These are phyloP conservation scores for Aspergillus uvarum DNA, from an alignment of 2,329 filamentous ascomycete species.

Conservation along the genomic window DNA sequence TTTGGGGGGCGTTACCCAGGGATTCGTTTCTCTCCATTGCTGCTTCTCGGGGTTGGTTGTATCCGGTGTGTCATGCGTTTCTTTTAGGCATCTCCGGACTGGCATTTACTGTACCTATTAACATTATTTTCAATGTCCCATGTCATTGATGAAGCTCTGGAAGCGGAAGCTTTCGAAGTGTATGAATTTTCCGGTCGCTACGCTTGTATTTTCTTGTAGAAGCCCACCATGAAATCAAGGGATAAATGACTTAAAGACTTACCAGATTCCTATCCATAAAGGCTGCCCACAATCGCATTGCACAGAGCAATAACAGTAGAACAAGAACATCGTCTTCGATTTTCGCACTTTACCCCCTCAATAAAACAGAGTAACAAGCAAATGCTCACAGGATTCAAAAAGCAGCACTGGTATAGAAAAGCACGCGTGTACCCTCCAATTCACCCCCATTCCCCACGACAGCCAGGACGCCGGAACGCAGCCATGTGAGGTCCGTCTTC, in stretches of 20 bases:
- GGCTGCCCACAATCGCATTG: neutral
- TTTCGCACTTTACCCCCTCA: slow-evolving; percentile 19
- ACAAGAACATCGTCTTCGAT: slow-evolving; percentile 16
- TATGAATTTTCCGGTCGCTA: neutral
- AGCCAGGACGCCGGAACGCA: slow-evolving; percentile 9
- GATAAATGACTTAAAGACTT: no score
- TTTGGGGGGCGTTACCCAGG: slow-evolving; percentile 21
- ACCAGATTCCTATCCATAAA: no score
- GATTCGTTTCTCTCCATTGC: slow-evolving; percentile 9
- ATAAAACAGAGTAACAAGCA: slow-evolving; percentile 24
- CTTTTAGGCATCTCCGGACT: slow-evolving; percentile 17
- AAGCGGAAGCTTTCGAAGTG: neutral
- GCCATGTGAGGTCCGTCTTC: neutral
- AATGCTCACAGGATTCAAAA: slow-evolving; percentile 23
- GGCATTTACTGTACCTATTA: slow-evolving; percentile 34
- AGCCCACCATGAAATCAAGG: no score
- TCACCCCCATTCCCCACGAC: slow-evolving; percentile 6
- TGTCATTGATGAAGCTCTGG: neutral
- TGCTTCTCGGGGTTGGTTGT: slow-evolving; percentile 19
- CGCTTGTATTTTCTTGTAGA: neutral
- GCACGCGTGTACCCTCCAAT: slow-evolving; percentile 24
- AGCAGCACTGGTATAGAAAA: slow-evolving; percentile 28
- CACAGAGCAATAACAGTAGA: neutral
- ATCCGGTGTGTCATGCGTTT: slow-evolving; percentile 17
- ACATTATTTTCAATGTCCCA: slow-evolving; percentile 15